A percentile compares a stretch with the other conserved stretches of the same genome.
These are phyloP conservation scores for Solanum piurae DNA, from an alignment of 257 asterid genomes.

Conservation along the genomic window DNA sequence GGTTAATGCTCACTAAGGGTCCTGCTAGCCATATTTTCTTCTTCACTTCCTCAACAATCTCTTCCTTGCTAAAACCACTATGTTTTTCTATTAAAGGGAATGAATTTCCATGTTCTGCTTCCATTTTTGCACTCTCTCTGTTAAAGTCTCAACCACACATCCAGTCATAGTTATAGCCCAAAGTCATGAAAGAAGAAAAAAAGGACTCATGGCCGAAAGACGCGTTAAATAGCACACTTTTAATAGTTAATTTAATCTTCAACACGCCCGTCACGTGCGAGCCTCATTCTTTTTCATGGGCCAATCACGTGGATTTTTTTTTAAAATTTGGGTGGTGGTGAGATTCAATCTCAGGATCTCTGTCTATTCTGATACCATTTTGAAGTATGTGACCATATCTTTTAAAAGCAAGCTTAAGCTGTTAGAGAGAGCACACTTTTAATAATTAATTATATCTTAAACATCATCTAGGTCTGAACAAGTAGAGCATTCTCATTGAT, in stretches of 20 bases:
- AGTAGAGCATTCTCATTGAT: not conserved
- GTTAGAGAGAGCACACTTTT: no score
- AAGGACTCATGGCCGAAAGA: no score
- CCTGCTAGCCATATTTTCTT: slow-evolving; percentile 81
- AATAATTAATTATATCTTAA: no score
- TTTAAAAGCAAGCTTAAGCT: no score
- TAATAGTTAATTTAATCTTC: no score
- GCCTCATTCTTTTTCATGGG: no score
- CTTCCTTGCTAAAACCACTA: slow-evolving; percentile 8
- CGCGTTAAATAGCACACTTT: not conserved
- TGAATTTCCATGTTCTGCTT: not conserved
- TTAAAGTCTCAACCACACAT: not conserved
- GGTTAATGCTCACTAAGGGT: slow-evolving; percentile 42
- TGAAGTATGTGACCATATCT: no score
- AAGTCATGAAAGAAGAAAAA: not conserved
- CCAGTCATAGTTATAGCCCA: not conserved
- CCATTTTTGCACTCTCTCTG: not conserved
- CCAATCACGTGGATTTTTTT: no score
- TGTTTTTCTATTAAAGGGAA: not conserved
- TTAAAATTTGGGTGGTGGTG: no score
- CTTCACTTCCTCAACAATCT: slow-evolving; percentile 41
- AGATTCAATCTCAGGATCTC: no score
- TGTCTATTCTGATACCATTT: no score
- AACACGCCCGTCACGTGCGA: no score
- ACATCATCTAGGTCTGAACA: not conserved